Percentiles rank a stretch among this genome's conserved stretches.
These are phyloP conservation scores for Porphyrellus sp. DNA, from an alignment of 1,284 basidiomycete species.

Conservation along the genomic window DNA sequence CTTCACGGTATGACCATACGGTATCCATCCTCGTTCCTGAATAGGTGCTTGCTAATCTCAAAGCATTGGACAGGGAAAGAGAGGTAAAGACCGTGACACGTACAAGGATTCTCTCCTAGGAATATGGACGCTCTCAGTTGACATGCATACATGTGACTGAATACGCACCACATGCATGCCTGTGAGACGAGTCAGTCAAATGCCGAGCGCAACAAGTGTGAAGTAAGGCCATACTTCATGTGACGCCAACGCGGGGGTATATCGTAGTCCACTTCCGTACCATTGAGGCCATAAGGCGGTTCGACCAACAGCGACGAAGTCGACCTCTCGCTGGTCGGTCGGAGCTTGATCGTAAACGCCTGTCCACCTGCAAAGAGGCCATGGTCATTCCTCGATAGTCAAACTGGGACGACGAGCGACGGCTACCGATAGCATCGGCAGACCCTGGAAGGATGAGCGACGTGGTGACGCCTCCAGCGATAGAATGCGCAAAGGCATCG, in stretches of 20 bases:
- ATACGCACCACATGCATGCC: conserved; percentile 43
- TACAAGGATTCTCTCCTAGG: conserved; percentile 29
- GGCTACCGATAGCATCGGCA: conserved; percentile 52
- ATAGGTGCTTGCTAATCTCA: conserved; percentile 24
- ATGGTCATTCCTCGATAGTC: conserved; percentile 18
- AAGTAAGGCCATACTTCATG: conserved; percentile 37
- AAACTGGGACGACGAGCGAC: neutral
- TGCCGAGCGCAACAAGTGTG: neutral
- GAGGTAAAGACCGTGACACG: neutral
- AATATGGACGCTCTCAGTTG: neutral
- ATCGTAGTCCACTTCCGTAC: conserved; percentile 27
- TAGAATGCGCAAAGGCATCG: conserved; percentile 26
- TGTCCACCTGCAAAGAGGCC: conserved; percentile 40
- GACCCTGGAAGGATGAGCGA: conserved; percentile 63
- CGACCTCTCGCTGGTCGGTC: conserved; percentile 42
- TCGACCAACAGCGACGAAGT: conserved; percentile 47
- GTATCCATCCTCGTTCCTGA: conserved; percentile 45
- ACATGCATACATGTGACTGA: neutral
- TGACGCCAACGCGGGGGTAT: conserved; percentile 46
- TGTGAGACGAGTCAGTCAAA: conserved; percentile 18
- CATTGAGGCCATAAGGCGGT: conserved; percentile 41
- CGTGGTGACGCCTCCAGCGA: conserved; percentile 59
- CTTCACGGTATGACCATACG: conserved; percentile 53
- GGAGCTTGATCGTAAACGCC: conserved; percentile 50
- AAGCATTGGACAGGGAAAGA: conserved; percentile 3